A percentile compares a stretch with the other conserved stretches of the same genome.
These are phyloP conservation scores for Cladophialophora yegresii DNA, from an alignment of 2,329 filamentous ascomycete species.

Conservation along the genomic window DNA sequence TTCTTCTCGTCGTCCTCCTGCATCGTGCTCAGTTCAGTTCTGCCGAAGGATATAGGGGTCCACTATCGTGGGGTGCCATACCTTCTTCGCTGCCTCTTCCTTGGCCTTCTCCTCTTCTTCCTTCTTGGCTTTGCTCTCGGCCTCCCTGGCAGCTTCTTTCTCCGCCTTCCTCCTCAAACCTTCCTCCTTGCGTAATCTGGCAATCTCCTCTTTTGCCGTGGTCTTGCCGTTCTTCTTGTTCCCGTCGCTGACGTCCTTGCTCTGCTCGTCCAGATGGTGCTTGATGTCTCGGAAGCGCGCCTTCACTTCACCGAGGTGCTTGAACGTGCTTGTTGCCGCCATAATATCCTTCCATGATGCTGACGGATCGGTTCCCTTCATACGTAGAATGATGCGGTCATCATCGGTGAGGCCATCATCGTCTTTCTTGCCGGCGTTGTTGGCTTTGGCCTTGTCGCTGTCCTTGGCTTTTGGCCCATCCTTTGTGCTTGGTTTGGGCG, in stretches of 20 bases:
- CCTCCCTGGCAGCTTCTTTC: conserved; percentile 4
- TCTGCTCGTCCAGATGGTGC: conserved; percentile 18
- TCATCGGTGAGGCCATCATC: conserved; percentile 28
- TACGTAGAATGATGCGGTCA: conserved; percentile 35
- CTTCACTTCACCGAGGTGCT: conserved; percentile 23
- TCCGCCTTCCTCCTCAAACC: conserved; percentile 18
- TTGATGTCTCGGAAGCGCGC: conserved; percentile 35
- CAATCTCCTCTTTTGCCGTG: conserved; percentile 11
- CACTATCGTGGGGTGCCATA: neutral
- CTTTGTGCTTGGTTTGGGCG: neutral
- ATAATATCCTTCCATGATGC: conserved; percentile 35
- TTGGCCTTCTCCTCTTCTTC: conserved; percentile 19
- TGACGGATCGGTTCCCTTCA: conserved; percentile 35
- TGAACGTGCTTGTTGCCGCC: conserved; percentile 25
- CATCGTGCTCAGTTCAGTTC: neutral
- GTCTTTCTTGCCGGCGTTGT: conserved; percentile 12
- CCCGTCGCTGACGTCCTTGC: conserved; percentile 11
- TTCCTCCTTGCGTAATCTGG: conserved; percentile 13
- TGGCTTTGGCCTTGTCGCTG: conserved; percentile 9
- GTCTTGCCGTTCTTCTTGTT: conserved; percentile 21
- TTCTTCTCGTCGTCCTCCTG: conserved; percentile 7
- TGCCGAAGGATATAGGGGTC: neutral
- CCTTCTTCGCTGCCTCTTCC: conserved; percentile 3
- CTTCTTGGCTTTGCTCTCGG: conserved; percentile 10
- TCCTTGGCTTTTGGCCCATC: conserved; percentile 11